Conservation (phyloP, 2,329 filamentous ascomycete species). For the Paracoccidioides brasiliensis region DNA sequence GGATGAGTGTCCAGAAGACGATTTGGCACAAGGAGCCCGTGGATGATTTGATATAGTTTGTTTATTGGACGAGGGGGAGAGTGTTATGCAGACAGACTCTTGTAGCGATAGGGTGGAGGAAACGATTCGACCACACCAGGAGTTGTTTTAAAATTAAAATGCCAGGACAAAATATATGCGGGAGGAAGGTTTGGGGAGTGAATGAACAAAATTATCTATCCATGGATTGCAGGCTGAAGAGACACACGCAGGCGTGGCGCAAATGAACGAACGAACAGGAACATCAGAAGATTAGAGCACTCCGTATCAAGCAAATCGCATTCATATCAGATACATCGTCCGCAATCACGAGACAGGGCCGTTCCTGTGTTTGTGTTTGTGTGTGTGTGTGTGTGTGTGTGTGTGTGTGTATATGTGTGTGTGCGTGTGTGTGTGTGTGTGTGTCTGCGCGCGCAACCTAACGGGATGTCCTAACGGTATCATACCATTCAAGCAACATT, state of each 20-base stretch:
- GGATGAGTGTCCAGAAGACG: not conserved
- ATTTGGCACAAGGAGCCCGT: not conserved
- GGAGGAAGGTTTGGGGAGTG: not conserved
- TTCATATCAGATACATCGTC: too few species aligned
- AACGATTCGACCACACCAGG: not conserved
- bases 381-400: too few species aligned
- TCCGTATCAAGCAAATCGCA: too few species aligned
- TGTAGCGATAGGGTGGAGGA: not conserved
- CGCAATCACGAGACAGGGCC: not conserved
- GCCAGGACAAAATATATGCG: not conserved
- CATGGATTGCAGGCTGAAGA: not conserved
- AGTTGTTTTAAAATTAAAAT: not conserved
- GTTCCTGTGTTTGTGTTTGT: too few species aligned
- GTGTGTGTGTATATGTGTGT: too few species aligned
- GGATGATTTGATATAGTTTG: not conserved
- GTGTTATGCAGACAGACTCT: not conserved
- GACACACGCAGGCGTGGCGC: not conserved
- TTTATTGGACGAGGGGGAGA: not conserved
- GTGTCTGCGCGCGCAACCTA: too few species aligned
- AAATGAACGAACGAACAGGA: not conserved
- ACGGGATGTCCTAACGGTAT: too few species aligned
- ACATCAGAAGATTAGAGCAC: too few species aligned
- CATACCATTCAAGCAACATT: too few species aligned
- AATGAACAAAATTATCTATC: not conserved
- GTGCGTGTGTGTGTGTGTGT: too few species aligned